phyloP scores from a whole-genome alignment of 495 filamentous ascomycete genomes.

The Margaritispora aquatica region DNA sequence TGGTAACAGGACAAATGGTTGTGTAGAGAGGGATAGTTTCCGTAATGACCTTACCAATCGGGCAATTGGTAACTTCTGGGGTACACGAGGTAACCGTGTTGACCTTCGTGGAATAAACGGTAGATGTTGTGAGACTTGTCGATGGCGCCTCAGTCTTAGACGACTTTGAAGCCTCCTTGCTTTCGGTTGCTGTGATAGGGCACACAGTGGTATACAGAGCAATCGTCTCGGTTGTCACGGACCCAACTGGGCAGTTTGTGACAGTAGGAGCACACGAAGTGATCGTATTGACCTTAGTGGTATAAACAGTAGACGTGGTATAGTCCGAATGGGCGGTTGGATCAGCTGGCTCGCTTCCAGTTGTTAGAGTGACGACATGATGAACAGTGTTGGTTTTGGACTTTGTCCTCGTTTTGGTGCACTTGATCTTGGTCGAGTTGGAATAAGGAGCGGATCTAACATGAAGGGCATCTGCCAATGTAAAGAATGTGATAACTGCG shows the following conservation, averaged over 20 bases:
- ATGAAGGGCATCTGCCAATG: not conserved
- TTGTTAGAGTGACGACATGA: conserved; percentile 26
- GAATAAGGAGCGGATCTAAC: not conserved
- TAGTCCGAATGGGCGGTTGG: not conserved
- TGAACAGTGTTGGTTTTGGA: not conserved
- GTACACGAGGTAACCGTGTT: conserved; percentile 52
- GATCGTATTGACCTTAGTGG: conserved; percentile 22
- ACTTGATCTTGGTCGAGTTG: not conserved
- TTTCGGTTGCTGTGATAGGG: conserved; percentile 3
- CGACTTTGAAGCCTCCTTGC: not conserved
- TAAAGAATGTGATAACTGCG: not conserved
- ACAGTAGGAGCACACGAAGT: conserved; percentile 48
- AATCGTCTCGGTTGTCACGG: conserved; percentile 23
- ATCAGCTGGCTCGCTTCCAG: conserved; percentile 35
- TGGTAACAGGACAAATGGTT: not conserved
- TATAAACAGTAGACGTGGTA: not conserved
- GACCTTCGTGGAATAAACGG: conserved; percentile 48
- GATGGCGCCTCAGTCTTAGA: conserved; percentile 9
- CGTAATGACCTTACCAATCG: conserved; percentile 26
- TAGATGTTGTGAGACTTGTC: conserved; percentile 31
- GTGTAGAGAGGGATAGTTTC: not conserved
- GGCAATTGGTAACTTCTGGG: conserved; percentile 49
- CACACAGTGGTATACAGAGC: conserved; percentile 16
- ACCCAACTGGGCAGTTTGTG: conserved; percentile 42
- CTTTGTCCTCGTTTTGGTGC: not conserved